These are phyloP conservation scores for Phytomonas sp. DNA, from an alignment of 208 protist genomes.

Conservation along the genomic window DNA sequence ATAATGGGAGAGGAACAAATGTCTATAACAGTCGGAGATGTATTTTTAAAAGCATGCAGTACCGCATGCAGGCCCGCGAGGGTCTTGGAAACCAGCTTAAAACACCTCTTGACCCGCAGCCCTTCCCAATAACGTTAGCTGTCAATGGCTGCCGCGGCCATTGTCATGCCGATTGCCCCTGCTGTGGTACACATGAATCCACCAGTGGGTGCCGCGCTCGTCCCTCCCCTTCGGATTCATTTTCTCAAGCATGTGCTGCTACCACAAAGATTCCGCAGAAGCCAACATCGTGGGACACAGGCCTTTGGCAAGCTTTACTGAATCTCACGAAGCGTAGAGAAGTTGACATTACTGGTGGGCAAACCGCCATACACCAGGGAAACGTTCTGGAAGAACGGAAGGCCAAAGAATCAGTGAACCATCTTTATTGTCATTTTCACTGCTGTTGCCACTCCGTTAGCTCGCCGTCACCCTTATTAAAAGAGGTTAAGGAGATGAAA, in stretches of 20 bases:
- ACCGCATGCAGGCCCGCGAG: conserved; percentile 58
- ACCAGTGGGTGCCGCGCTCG: background rate
- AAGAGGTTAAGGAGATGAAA: background rate
- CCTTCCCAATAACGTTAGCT: background rate
- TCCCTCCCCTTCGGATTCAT: background rate
- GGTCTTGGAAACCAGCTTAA: background rate
- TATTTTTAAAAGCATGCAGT: conserved; percentile 48
- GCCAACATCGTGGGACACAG: background rate
- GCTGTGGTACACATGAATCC: background rate
- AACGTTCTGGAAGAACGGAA: background rate
- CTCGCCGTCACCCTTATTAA: background rate
- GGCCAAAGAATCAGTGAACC: background rate
- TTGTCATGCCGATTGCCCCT: background rate
- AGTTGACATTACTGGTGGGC: background rate
- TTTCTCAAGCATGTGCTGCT: background rate
- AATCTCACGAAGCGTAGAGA: background rate
- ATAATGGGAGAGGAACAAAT: background rate
- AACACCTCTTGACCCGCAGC: background rate
- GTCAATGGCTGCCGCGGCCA: background rate
- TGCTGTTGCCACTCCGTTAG: background rate
- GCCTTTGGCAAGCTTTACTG: background rate
- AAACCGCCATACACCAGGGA: background rate
- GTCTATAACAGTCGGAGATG: conserved; percentile 9
- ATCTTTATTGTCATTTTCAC: background rate
- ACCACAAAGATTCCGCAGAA: background rate